Evolutionary conservation across 345 rosid species (phyloP), one percentile per base, ranked within the genome.

Genomic region (thale cress (Arabidopsis thaliana)): DNA sequence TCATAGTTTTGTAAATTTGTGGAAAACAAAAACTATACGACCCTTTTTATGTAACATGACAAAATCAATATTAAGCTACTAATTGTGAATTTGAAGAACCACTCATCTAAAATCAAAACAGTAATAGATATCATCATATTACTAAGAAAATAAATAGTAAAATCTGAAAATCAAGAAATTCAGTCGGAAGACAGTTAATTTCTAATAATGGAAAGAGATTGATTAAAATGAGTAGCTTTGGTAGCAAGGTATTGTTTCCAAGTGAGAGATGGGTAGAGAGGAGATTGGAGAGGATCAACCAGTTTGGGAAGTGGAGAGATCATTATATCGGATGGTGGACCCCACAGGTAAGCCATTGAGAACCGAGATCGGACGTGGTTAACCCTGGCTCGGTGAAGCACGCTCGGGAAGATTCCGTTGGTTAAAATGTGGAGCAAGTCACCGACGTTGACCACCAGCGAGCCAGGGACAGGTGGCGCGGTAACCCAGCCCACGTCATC

Each of bases 341-440:
- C 98, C 37, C 87, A 84, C 16, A 92, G 82, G 74, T 83, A 95
- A 3, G 92, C 96, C 11, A 88, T 14, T 1, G 99, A 92, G 3
- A 84, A 60, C 34, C 97, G 79, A 8, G 79, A 74, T 9, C 61
- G 72, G 57, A 51, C 74, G 48, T 87, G 86, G 81, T 95, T 95
- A 55, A 90, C 97, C 30, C 83, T 66, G 0, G 97, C 99, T 46
- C 97, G 85, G 33, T 95, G 99, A 74, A 85, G 83, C 63, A 90
- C 94, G 8, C 93, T 95, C 1, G 83, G 77, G 83, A 86, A 95
- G 33, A 70, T 65, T 25, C 99, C 98, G 50, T 95, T 95, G 13
- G 98, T 85, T 63, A 95, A 16, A 3, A 95, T 87, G 62, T 95
- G 99, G 57, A 95, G 83, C 5, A 95, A 83, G 78, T 95, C 99